Evolutionary conservation across 2,329 filamentous ascomycete species (phyloP).

Genomic region (Colletotrichum lindemuthianum): DNA sequence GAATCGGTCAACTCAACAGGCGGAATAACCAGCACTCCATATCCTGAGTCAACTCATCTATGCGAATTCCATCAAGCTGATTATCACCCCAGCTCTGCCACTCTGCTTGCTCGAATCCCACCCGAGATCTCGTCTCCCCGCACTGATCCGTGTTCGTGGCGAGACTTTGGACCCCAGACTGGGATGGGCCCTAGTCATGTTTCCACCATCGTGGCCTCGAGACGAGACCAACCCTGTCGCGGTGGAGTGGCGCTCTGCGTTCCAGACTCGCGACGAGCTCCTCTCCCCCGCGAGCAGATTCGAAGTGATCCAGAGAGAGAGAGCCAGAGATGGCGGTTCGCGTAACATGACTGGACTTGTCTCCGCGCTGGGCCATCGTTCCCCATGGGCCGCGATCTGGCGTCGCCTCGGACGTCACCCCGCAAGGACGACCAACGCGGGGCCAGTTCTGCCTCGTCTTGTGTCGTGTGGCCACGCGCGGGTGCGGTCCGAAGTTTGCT

Average conservation of each 20-base stretch:
- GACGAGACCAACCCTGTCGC: neutral
- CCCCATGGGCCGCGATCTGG: constrained; percentile 13
- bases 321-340: neutral
- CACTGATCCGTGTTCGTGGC: no score
- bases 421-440: neutral
- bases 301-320: no score
- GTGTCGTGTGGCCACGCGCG: neutral
- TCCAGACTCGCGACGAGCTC: no score
- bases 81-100: neutral
- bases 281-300: no score
- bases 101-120: no score
- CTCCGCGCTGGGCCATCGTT: neutral
- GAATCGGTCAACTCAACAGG: neutral
- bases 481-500: neutral
- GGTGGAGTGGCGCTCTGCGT: no score
- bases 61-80: neutral
- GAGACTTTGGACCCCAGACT: no score
- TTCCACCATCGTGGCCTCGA: neutral
- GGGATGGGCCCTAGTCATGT: no score
- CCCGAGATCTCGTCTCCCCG: no score
- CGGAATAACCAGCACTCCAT: neutral
- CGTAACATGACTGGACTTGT: neutral
- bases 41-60: no score
- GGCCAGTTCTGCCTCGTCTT: neutral
- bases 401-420: constrained; percentile 15